phyloP scores from a whole-genome alignment of 2,329 filamentous ascomycete species.

The Diaporthe vexans region DNA sequence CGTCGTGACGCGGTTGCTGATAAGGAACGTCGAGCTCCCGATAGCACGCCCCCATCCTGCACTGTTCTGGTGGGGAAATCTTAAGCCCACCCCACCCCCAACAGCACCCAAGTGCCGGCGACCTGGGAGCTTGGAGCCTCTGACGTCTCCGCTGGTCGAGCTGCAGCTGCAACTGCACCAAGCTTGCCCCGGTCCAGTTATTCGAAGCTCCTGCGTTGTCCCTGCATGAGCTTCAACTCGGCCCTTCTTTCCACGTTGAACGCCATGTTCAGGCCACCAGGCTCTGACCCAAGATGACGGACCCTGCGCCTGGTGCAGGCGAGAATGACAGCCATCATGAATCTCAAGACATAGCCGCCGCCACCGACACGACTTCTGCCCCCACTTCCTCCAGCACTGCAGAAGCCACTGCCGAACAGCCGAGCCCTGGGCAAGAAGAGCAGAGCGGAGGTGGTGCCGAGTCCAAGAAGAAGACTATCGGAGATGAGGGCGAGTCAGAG shows the following conservation, averaged over 20 bases:
- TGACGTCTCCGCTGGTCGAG: constrained; percentile 35
- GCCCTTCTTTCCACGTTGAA: constrained; percentile 7
- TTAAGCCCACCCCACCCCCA: constrained; percentile 11
- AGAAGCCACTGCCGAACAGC: neutral
- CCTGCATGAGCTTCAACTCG: constrained; percentile 31
- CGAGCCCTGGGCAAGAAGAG: neutral
- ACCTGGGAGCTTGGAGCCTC: constrained; percentile 33
- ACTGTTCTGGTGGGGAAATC: no score
- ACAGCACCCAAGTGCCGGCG: neutral
- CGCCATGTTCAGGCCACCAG: constrained; percentile 41
- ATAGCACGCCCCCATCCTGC: constrained; percentile 24
- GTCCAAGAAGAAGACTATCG: neutral
- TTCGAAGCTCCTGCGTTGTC: constrained; percentile 31
- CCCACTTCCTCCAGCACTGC: constrained; percentile 5
- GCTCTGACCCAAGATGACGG: constrained; percentile 42
- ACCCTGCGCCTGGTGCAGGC: constrained; percentile 39
- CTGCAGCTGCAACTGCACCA: constrained; percentile 1
- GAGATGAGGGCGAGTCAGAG: constrained; percentile 40
- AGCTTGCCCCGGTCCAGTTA: constrained; percentile 20
- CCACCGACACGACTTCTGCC: neutral
- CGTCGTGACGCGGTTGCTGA: constrained; percentile 29
- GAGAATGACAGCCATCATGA: constrained; percentile 31
- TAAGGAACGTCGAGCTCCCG: neutral
- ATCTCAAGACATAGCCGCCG: constrained; percentile 17
- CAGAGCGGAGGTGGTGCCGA: neutral